Conservation (phyloP, 768 basidiomycete species). For the Mycena vulgaris region DNA sequence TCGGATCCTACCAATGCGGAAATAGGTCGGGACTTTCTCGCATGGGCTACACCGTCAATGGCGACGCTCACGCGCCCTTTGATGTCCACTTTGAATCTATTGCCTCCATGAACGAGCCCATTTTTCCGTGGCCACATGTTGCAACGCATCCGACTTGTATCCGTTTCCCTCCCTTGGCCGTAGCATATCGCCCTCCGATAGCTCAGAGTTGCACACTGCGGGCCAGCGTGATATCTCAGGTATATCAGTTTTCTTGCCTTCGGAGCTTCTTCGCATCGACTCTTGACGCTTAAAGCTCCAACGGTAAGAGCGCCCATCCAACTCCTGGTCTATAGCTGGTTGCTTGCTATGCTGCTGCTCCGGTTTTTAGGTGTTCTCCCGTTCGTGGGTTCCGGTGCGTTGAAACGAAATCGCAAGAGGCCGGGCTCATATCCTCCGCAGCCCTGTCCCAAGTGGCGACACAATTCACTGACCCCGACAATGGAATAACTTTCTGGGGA, state of each 20-base stretch:
- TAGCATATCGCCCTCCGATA: conserved; percentile 2
- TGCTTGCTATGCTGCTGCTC: conserved; percentile 51
- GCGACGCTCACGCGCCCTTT: conserved; percentile 16
- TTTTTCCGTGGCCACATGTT: conserved; percentile 38
- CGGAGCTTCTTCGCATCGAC: conserved; percentile 47
- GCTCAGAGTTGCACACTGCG: background rate
- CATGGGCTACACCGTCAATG: conserved; percentile 7
- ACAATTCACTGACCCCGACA: conserved; percentile 66
- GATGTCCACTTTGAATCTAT: conserved; percentile 15
- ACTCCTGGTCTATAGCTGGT: conserved; percentile 30
- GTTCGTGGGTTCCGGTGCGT: conserved; percentile 58
- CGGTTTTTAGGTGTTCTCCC: conserved; percentile 55
- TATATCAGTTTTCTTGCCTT: background rate
- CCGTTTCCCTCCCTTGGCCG: conserved; percentile 38
- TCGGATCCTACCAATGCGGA: conserved; percentile 12
- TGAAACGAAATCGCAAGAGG: background rate
- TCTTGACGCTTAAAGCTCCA: conserved; percentile 39
- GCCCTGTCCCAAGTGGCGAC: conserved; percentile 55
- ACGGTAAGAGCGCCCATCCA: conserved; percentile 22
- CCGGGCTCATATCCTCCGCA: background rate
- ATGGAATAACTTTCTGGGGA: conserved; percentile 69
- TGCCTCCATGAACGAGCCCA: conserved; percentile 23
- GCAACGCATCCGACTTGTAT: conserved; percentile 44
- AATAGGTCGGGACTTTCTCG: conserved; percentile 37
- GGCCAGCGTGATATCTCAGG: conserved; percentile 25